Percentiles rank a stretch among this genome's conserved stretches.
Conservation (phyloP, 176 grass and related monocot genomes). For the Sorghum bicolor region DNA sequence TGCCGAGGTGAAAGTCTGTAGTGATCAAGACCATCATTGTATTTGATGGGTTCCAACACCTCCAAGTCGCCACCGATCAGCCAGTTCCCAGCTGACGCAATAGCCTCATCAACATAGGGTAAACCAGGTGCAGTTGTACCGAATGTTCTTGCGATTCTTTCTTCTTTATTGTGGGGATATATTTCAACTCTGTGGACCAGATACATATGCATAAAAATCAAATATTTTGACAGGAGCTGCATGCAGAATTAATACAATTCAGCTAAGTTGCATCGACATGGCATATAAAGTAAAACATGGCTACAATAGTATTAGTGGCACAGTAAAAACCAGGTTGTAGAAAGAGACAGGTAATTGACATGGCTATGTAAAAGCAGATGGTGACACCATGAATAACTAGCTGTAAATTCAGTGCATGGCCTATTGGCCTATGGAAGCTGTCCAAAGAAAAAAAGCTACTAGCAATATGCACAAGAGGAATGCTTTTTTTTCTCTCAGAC, state of each 20-base stretch:
- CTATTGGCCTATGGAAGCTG: background rate
- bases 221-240: background rate
- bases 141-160: conserved; percentile 91
- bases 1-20: conserved; percentile 78
- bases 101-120: conserved; percentile 85
- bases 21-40: conserved; percentile 84
- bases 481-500: background rate
- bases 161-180: conserved; percentile 97
- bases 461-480: background rate
- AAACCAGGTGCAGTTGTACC: conserved; percentile 79
- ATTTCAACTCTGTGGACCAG: conserved; percentile 64
- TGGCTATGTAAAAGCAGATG: background rate
- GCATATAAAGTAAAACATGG: background rate
- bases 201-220: background rate
- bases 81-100: conserved; percentile 72
- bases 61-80: conserved; percentile 91
- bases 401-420: background rate
- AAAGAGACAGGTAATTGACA: background rate
- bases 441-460: background rate
- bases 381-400: background rate
- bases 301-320: background rate
- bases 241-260: background rate
- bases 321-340: background rate
- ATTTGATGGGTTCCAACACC: conserved; percentile 81
- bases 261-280: background rate